A percentile compares a stretch with the other conserved stretches of the same genome.
Evolutionary conservation across 2,329 filamentous ascomycete species (phyloP).

Genomic region (Colletotrichum musicola): DNA sequence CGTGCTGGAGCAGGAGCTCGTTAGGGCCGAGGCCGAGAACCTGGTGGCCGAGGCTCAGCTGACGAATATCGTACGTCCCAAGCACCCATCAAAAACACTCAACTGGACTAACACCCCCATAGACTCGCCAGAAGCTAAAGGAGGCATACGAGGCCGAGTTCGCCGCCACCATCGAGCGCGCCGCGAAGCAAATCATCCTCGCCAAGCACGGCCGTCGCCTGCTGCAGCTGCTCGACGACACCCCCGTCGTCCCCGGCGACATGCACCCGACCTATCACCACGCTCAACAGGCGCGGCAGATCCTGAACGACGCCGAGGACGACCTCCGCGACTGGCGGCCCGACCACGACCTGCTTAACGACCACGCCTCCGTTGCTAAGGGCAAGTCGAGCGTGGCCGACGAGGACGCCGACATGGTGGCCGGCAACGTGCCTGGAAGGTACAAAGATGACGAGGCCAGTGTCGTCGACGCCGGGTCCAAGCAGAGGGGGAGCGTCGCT

Average conservation of each 20-base stretch:
- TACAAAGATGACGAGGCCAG: conserved; percentile 8
- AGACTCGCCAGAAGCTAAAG: conserved; percentile 97
- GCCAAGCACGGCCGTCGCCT: conserved; percentile 91
- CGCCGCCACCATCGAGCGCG: conserved; percentile 91
- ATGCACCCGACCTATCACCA: conserved; percentile 76
- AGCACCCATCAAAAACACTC: neutral
- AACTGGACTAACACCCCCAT: neutral
- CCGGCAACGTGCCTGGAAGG: conserved; percentile 7
- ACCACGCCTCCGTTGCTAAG: conserved; percentile 12
- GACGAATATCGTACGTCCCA: conserved; percentile 83
- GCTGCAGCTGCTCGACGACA: conserved; percentile 88
- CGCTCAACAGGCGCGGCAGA: conserved; percentile 78
- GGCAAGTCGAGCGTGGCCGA: conserved; percentile 25
- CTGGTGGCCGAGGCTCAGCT: conserved; percentile 96
- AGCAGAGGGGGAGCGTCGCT: conserved; percentile 18
- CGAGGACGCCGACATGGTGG: conserved; percentile 30
- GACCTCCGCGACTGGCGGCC: conserved; percentile 83
- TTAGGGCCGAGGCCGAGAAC: conserved; percentile 94
- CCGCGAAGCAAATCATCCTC: conserved; percentile 96
- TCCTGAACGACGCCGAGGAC: conserved; percentile 92
- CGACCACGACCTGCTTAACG: conserved; percentile 50
- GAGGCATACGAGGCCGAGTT: conserved; percentile 93
- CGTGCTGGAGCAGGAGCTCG: conserved; percentile 94
- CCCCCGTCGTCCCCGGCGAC: conserved; percentile 89
- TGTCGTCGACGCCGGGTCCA: conserved; percentile 12